Conservation (phyloP, 352 stramenopile genomes). For the Proteromonas lacertae region DNA sequence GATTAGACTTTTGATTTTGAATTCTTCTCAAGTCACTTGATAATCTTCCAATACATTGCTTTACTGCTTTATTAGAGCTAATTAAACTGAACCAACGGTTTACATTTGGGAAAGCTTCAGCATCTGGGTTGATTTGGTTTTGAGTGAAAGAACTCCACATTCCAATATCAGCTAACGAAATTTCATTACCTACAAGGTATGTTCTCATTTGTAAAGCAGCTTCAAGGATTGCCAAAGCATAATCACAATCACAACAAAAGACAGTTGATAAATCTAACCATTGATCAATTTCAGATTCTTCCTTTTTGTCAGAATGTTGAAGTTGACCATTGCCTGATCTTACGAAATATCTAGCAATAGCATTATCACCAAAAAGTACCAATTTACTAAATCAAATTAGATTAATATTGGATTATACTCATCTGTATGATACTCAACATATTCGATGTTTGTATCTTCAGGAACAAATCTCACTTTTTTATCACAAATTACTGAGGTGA, state of each 20-base stretch:
- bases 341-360: too few relatives aligned
- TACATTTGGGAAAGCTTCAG: neutral
- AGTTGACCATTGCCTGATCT: too few relatives aligned
- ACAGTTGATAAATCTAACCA: conserved; percentile 7
- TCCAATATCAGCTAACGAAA: conserved; percentile 75
- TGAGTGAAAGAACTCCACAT: conserved; percentile 28
- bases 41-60: neutral
- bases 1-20: conserved; percentile 16
- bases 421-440: too few relatives aligned
- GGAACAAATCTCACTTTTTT: too few relatives aligned
- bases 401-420: too few relatives aligned
- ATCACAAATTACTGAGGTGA: too few relatives aligned
- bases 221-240: conserved; percentile 20
- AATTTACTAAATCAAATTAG: too few relatives aligned
- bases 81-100: conserved; percentile 1
- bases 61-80: conserved; percentile 2
- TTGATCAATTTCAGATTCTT: conserved; percentile 8
- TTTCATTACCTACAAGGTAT: conserved; percentile 55
- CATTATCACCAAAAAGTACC: too few relatives aligned
- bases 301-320: too few relatives aligned
- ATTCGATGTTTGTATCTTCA: too few relatives aligned
- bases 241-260: neutral
- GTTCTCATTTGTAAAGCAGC: conserved; percentile 39
- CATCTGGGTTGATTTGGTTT: conserved; percentile 10
- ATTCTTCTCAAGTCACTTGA: neutral